phyloP scores from a whole-genome alignment of 345 rosid species.

The Salix brachista region DNA sequence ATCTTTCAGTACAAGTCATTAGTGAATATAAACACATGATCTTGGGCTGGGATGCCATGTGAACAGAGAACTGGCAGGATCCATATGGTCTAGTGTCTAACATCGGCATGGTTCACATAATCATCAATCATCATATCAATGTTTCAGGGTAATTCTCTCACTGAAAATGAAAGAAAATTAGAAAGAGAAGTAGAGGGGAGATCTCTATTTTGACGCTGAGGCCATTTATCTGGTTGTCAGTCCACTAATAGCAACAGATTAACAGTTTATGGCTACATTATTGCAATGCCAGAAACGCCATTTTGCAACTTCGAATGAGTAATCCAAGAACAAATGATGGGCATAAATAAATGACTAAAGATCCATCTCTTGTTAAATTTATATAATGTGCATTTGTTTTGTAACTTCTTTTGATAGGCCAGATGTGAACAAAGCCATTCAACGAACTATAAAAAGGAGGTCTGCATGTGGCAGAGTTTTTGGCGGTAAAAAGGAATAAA shows the following conservation, averaged over 20 bases:
- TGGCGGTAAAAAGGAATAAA: too few relatives aligned
- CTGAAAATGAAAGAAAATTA: not conserved
- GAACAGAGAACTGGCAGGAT: not conserved
- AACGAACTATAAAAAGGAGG: not conserved
- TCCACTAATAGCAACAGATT: not conserved
- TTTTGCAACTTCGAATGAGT: not conserved
- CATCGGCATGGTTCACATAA: not conserved
- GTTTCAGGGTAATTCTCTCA: not conserved
- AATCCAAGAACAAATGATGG: not conserved
- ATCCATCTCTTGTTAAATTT: not conserved
- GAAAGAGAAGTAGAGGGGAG: not conserved
- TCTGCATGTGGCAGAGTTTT: too few relatives aligned
- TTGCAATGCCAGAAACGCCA: not conserved
- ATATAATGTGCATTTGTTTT: not conserved
- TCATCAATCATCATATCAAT: not conserved
- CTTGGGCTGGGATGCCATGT: not conserved
- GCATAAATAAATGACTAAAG: not conserved
- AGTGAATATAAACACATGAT: not conserved
- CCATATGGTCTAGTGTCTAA: not conserved
- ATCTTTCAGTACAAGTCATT: constrained; percentile 19
- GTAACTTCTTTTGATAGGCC: not conserved
- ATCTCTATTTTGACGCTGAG: not conserved
- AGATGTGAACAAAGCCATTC: not conserved
- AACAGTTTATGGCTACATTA: not conserved
- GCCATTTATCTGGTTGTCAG: not conserved